Evolutionary conservation across 441 rosid species (phyloP).

Genomic region (Jatropha multifida): DNA sequence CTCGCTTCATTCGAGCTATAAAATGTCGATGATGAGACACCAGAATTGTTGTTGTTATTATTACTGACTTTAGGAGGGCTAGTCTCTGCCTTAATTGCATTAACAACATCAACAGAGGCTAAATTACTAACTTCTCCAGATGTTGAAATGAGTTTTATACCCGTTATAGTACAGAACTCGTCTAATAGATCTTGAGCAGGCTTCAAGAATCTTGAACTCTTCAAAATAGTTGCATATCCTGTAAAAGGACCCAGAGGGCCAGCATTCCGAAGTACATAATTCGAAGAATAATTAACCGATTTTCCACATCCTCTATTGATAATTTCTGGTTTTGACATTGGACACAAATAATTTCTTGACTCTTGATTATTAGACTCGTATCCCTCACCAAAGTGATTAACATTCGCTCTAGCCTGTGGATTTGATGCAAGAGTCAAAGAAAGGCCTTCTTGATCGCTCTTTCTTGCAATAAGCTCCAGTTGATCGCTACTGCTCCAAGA

Average conservation of each 20-base stretch:
- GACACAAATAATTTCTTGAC: constrained; percentile 5
- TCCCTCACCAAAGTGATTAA: constrained; percentile 29
- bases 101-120: constrained; percentile 16
- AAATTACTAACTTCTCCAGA: constrained; percentile 31
- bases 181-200: constrained; percentile 60
- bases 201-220: constrained; percentile 55
- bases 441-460: constrained; percentile 33
- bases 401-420: constrained; percentile 28
- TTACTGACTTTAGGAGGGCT: constrained; percentile 16
- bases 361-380: constrained; percentile 18
- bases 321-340: constrained; percentile 29
- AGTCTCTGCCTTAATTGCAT: constrained; percentile 21
- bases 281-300: constrained; percentile 29
- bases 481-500: constrained; percentile 35
- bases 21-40: constrained; percentile 26
- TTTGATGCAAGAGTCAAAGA: constrained; percentile 52
- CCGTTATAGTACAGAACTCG: constrained; percentile 33
- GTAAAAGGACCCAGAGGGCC: constrained; percentile 76
- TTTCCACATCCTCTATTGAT: constrained; percentile 31
- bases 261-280: constrained; percentile 23
- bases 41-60: constrained; percentile 18
- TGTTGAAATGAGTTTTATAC: constrained; percentile 13
- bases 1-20: constrained; percentile 28
- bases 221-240: constrained; percentile 66
- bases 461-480: constrained; percentile 24